phyloP scores from a whole-genome alignment of 257 asterid genomes.

The Scutellaria galericulata region DNA sequence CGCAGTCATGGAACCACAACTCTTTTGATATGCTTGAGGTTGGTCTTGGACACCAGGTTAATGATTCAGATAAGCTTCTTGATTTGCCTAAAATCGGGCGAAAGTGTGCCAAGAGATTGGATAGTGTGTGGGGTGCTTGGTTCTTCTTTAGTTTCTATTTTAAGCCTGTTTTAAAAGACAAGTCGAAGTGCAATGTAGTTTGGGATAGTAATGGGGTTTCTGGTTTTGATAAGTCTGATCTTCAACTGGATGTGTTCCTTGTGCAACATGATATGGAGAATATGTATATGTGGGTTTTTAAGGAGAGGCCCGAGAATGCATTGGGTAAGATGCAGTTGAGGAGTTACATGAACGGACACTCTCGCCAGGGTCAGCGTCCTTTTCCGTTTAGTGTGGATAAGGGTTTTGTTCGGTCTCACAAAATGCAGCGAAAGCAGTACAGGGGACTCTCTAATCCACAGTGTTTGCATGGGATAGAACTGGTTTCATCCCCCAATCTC shows the following conservation, averaged over 20 bases:
- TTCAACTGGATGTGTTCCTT: slow-evolving; percentile 51
- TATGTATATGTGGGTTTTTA: slow-evolving; percentile 64
- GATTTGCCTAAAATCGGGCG: slow-evolving; percentile 52
- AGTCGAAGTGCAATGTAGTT: slow-evolving; percentile 49
- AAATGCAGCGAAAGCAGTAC: slow-evolving; percentile 60
- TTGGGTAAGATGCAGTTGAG: slow-evolving; percentile 65
- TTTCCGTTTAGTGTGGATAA: slow-evolving; percentile 55
- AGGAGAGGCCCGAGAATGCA: slow-evolving; percentile 64
- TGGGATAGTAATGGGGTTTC: slow-evolving; percentile 52
- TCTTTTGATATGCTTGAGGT: slow-evolving; percentile 58
- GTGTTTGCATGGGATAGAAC: slow-evolving; percentile 61
- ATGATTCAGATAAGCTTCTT: slow-evolving; percentile 45
- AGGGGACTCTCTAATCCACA: slow-evolving; percentile 64
- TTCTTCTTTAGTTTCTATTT: slow-evolving; percentile 62
- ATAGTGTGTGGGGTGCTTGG: slow-evolving; percentile 70
- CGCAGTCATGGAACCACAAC: slow-evolving; percentile 54
- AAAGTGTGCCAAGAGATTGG: slow-evolving; percentile 54
- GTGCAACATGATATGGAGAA: slow-evolving; percentile 70
- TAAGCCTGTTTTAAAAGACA: slow-evolving; percentile 59
- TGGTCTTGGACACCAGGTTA: slow-evolving; percentile 50
- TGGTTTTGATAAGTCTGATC: slow-evolving; percentile 58
- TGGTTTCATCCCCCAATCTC: slow-evolving; percentile 51
- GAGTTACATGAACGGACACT: slow-evolving; percentile 62
- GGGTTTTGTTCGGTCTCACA: slow-evolving; percentile 64
- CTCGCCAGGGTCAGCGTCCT: slow-evolving; percentile 59